Base-by-base conservation (phyloP, 306 rosid genomes). In the Senna siamea region DNA sequence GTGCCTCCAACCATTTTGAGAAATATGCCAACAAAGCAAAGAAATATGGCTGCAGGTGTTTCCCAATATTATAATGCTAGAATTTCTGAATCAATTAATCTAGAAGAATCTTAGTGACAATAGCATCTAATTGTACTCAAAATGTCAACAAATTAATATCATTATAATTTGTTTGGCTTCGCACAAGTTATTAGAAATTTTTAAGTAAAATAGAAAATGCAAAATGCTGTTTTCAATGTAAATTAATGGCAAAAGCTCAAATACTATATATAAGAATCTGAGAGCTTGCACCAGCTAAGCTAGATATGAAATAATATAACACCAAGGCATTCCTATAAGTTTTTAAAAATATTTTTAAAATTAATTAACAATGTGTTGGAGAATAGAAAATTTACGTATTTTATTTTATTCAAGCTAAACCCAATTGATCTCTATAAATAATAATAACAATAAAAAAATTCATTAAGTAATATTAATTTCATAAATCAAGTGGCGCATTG, bases 1-100 rank as follows among this genome's bases (percentile, higher is more conserved):
- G 94, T 87, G 91, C 88, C 32, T 72, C 82, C 94, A 86, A 89
- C 85, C 44, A 74, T 67, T 62, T 15, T 34, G 28, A n/a, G 69
- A 15, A 17, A 53, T 63, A 59, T 75, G 80, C 84, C 84, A 80
- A 69, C 83, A 52, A 74, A 52, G 79, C 83, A 74, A 60, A 13
- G 8, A 53, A 50, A 40, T 7, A 43, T 60, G 12, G 34, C 20
- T n/a, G n/a, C n/a, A n/a, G n/a, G n/a, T n/a, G n/a, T n/a, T n/a
- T n/a, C n/a, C n/a, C n/a, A n/a, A n/a, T n/a, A n/a, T n/a, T n/a
- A n/a, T n/a, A n/a, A n/a, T n/a, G n/a, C n/a, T n/a, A n/a, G n/a
- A n/a, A n/a, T n/a, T 7, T 53, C 28, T 41, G 19, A 5, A 20
- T 38, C 68, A 17, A 22, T 32, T 32, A 5, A 34, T 34, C 26